Evolutionary conservation across 441 rosid species (phyloP).

Genomic region (Cnidoscolus chayamansa): DNA sequence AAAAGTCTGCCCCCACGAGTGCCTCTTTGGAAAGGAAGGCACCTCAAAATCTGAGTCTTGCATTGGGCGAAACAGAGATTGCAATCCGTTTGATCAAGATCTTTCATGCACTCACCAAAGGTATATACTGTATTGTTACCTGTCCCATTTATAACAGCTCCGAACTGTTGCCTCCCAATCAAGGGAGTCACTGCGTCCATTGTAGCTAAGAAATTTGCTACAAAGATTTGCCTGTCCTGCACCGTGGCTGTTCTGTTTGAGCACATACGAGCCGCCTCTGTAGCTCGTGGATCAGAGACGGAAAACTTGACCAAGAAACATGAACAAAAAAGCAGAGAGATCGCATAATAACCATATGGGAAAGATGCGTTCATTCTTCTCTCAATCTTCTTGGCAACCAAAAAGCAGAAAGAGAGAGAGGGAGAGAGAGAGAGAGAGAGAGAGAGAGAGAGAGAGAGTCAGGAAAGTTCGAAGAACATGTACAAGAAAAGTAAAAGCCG

Average conservation of each 20-base stretch:
- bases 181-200: constrained; percentile 45
- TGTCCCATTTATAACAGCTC: constrained; percentile 39
- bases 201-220: constrained; percentile 49
- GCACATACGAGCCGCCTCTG: constrained; percentile 49
- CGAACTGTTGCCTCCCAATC: constrained; percentile 41
- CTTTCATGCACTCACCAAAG: constrained; percentile 78
- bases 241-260: constrained; percentile 48
- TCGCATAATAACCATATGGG: background rate
- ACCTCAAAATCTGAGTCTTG: constrained; percentile 60
- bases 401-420: background rate
- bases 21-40: constrained; percentile 63
- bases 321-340: constrained; percentile 15
- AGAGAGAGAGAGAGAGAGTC: background rate
- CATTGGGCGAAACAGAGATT: constrained; percentile 71
- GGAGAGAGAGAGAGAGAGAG: background rate
- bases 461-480: too few species aligned
- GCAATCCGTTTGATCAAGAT: constrained; percentile 63
- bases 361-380: constrained; percentile 4
- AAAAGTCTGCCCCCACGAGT: constrained; percentile 68
- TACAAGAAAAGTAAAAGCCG: too few species aligned
- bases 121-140: constrained; percentile 56
- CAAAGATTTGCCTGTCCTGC: constrained; percentile 37
- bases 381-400: background rate
- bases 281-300: constrained; percentile 68
- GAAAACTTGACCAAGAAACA: constrained; percentile 29